Percentiles rank a stretch among this genome's conserved stretches.
Evolutionary conservation across 2,329 filamentous ascomycete genomes (phyloP).

Genomic region (Huntiella abstrusa): DNA sequence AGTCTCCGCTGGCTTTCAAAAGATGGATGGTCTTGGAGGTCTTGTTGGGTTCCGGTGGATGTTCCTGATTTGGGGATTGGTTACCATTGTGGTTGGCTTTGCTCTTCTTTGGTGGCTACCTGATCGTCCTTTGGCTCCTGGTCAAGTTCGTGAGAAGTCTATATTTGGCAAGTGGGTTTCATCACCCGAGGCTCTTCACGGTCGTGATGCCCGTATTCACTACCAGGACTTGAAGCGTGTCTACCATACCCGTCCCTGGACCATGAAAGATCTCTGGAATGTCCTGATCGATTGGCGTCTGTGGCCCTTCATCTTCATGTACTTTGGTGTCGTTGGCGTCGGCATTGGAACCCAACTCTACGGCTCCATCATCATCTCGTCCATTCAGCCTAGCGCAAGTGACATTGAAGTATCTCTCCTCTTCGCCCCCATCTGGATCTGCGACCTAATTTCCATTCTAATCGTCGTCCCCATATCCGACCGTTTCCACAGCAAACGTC

Average conservation of each 20-base stretch:
- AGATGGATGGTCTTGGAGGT: slow-evolving; percentile 64
- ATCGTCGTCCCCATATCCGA: slow-evolving; percentile 73
- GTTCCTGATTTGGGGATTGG: slow-evolving; percentile 73
- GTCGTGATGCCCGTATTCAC: slow-evolving; percentile 62
- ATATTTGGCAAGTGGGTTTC: slow-evolving; percentile 23
- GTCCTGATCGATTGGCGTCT: slow-evolving; percentile 74
- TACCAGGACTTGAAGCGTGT: slow-evolving; percentile 68
- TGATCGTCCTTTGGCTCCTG: slow-evolving; percentile 59
- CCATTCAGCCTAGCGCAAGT: slow-evolving; percentile 55
- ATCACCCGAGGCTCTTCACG: slow-evolving; percentile 49
- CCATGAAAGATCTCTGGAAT: slow-evolving; percentile 43
- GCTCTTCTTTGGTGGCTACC: slow-evolving; percentile 76
- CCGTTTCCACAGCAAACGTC: slow-evolving; percentile 63
- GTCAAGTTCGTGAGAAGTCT: slow-evolving; percentile 31
- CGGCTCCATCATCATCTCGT: slow-evolving; percentile 66
- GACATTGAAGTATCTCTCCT: slow-evolving; percentile 62
- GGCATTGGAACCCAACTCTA: slow-evolving; percentile 83
- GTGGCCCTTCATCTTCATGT: slow-evolving; percentile 77
- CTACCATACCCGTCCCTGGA: slow-evolving; percentile 61
- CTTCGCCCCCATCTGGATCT: slow-evolving; percentile 85
- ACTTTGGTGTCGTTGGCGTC: slow-evolving; percentile 85
- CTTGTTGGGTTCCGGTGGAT: slow-evolving; percentile 80
- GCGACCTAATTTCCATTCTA: slow-evolving; percentile 76
- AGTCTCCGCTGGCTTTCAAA: slow-evolving; percentile 77
- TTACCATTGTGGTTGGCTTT: slow-evolving; percentile 54